Conservation (phyloP, 805 yeast species). For the Wickerhamiella hasegawae region DNA sequence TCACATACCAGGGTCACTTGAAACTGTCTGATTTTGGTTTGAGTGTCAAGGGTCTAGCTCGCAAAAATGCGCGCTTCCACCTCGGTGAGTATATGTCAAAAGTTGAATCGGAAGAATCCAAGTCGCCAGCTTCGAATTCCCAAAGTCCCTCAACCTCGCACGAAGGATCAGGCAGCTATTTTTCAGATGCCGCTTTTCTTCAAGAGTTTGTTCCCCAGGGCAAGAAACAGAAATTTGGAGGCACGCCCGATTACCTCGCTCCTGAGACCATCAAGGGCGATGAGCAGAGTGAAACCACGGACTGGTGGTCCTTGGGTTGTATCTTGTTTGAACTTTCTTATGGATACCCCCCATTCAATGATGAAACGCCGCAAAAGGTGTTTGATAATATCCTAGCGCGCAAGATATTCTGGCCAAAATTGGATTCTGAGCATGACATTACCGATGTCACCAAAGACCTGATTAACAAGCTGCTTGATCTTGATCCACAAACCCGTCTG, state of each 20-base stretch:
- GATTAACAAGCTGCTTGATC: constrained; percentile 41
- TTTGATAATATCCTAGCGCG: constrained; percentile 67
- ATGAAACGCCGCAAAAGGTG: constrained; percentile 58
- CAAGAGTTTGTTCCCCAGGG: not conserved
- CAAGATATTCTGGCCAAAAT: constrained; percentile 69
- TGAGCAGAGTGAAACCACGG: constrained; percentile 73
- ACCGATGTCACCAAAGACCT: constrained; percentile 62
- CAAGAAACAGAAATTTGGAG: constrained; percentile 49
- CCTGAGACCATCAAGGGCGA: constrained; percentile 87
- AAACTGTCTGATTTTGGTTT: constrained; percentile 93
- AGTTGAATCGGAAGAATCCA: not conserved
- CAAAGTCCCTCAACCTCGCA: not conserved
- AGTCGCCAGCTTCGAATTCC: not conserved
- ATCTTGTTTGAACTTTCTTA: constrained; percentile 79
- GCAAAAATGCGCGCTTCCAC: not conserved
- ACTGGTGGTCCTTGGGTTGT: constrained; percentile 99
- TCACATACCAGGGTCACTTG: constrained; percentile 75
- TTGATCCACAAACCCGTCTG: constrained; percentile 50
- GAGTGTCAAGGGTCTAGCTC: constrained; percentile 2
- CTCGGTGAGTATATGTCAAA: not conserved
- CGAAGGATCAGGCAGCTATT: not conserved
- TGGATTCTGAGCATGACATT: constrained; percentile 27
- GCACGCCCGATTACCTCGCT: constrained; percentile 95
- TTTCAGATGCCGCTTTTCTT: not conserved
- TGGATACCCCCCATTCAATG: constrained; percentile 94